Conservation (phyloP, 805 yeast species). For the Lachancea meyersii region DNA sequence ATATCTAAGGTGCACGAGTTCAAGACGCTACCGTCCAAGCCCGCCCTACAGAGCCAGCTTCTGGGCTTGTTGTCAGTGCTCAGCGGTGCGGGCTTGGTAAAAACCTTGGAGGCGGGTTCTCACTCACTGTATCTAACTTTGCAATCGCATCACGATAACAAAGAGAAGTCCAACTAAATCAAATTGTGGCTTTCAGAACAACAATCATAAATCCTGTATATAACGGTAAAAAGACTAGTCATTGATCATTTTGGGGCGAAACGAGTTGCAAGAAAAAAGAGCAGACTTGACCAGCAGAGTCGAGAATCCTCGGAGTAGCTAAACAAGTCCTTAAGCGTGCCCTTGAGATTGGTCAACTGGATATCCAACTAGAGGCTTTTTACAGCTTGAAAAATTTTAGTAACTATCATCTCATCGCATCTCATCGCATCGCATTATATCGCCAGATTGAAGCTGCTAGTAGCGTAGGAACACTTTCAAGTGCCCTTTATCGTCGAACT, state of each 20-base stretch:
- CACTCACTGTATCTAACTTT: conserved; percentile 67
- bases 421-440: not conserved
- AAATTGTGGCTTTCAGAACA: not conserved
- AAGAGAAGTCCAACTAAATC: conserved; percentile 3
- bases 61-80: conserved; percentile 75
- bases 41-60: conserved; percentile 71
- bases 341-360: not conserved
- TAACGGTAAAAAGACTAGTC: not conserved
- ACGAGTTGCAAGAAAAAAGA: not conserved
- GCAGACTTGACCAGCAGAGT: too few relatives aligned
- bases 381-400: not conserved
- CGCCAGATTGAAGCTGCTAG: too few relatives aligned
- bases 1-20: conserved; percentile 49
- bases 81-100: conserved; percentile 85
- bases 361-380: not conserved
- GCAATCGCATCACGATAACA: conserved; percentile 51
- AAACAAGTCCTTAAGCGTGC: too few relatives aligned
- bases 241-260: not conserved
- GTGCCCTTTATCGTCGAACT: too few relatives aligned
- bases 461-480: too few relatives aligned
- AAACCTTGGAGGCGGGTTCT: conserved; percentile 68
- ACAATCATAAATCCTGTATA: conserved; percentile 6
- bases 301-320: too few relatives aligned
- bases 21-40: conserved; percentile 67
- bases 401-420: not conserved